These are phyloP conservation scores for Nigrospora oryzae DNA, from an alignment of 2,329 filamentous ascomycete species.

Conservation along the genomic window DNA sequence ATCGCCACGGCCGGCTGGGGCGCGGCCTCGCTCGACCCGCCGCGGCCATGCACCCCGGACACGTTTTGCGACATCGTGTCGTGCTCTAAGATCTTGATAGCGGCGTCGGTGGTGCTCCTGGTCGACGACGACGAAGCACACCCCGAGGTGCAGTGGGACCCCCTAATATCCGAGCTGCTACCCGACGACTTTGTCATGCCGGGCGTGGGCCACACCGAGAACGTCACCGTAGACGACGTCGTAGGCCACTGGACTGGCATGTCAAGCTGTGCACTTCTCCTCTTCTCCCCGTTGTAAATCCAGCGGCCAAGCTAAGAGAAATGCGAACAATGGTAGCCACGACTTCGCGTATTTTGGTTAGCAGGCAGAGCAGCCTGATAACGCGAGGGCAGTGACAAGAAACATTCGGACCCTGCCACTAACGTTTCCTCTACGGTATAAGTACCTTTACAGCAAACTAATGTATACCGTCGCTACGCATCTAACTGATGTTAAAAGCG, in stretches of 20 bases:
- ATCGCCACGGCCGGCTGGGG: conserved; percentile 12
- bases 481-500: conserved; percentile 11
- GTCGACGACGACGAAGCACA: conserved; percentile 18
- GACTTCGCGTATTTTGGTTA: conserved; percentile 9
- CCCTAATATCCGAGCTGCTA: conserved; percentile 13
- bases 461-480: conserved; percentile 15
- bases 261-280: conserved; percentile 6
- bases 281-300: too few relatives aligned
- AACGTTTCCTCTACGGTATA: conserved; percentile 8
- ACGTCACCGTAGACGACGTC: conserved; percentile 14
- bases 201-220: conserved; percentile 9
- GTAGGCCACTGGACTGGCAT: conserved; percentile 15
- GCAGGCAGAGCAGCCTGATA: conserved; percentile 7
- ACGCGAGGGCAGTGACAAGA: conserved; percentile 10
- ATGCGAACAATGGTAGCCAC: conserved; percentile 5
- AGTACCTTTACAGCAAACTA: conserved; percentile 12
- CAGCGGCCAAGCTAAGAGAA: not conserved
- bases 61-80: conserved; percentile 19
- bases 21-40: conserved; percentile 15
- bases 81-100: conserved; percentile 17
- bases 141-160: conserved; percentile 18
- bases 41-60: conserved; percentile 14
- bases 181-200: conserved; percentile 16
- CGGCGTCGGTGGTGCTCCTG: conserved; percentile 16
- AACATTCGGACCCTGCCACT: conserved; percentile 13